Conservation (phyloP, 2,329 filamentous ascomycete genomes). For the Diaporthe velutina region DNA sequence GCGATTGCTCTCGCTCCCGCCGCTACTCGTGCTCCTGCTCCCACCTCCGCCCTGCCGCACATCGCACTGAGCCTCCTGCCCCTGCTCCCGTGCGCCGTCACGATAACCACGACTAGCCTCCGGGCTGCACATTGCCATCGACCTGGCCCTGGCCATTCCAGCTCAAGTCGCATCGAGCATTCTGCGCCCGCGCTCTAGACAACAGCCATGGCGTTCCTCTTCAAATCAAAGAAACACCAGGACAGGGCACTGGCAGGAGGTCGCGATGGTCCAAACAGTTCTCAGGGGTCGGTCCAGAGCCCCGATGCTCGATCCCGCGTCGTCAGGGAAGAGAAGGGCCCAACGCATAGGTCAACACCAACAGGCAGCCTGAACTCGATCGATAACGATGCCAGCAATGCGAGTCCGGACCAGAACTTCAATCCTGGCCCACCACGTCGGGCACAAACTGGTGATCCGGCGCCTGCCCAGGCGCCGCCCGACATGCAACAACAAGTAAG, state of each 20-base stretch:
- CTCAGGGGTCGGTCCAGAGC: slow-evolving; percentile 64
- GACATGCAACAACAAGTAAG: slow-evolving; percentile 55
- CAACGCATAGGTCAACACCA: slow-evolving; percentile 74
- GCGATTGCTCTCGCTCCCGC: slow-evolving; percentile 9
- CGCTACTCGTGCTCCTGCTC: slow-evolving; percentile 3
- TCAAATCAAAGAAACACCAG: slow-evolving; percentile 85
- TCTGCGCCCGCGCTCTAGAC: slow-evolving; percentile 52
- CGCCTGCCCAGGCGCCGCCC: slow-evolving; percentile 63
- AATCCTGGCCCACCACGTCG: slow-evolving; percentile 51
- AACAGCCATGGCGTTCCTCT: slow-evolving; percentile 81
- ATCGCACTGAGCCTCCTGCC: slow-evolving; percentile 11
- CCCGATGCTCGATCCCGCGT: slow-evolving; percentile 62
- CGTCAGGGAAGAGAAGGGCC: slow-evolving; percentile 68
- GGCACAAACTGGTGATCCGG: slow-evolving; percentile 54
- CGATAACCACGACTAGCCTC: slow-evolving; percentile 31
- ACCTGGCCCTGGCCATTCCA: slow-evolving; percentile 33
- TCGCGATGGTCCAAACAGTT: slow-evolving; percentile 64
- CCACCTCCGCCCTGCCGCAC: slow-evolving; percentile 3
- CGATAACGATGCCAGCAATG: slow-evolving; percentile 67
- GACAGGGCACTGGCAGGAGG: slow-evolving; percentile 67
- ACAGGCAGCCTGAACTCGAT: slow-evolving; percentile 84
- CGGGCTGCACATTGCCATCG: slow-evolving; percentile 33
- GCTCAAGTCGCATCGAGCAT: slow-evolving; percentile 44
- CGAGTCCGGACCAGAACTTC: slow-evolving; percentile 75
- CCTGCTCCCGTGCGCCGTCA: not conserved